Evolutionary conservation across 2,329 filamentous ascomycete genomes (phyloP).

Genomic region (Atkinsonella hypoxylon): DNA sequence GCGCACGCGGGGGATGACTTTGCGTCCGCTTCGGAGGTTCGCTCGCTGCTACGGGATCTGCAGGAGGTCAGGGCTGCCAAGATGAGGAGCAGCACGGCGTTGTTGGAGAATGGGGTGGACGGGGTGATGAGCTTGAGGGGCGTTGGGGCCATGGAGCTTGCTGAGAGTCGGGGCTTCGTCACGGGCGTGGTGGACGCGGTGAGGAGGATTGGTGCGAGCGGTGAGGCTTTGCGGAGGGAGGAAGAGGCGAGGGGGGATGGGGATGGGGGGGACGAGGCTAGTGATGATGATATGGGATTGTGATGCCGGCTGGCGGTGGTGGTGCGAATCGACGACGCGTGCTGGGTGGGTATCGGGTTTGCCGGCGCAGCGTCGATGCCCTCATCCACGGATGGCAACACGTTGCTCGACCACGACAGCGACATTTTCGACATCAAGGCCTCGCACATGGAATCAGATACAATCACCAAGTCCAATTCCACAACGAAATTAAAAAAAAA

Average conservation of each 20-base stretch:
- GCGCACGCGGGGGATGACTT: slow-evolving; percentile 80
- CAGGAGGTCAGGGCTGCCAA: slow-evolving; percentile 85
- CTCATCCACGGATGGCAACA: too few species aligned
- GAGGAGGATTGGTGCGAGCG: slow-evolving; percentile 68
- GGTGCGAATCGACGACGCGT: not conserved
- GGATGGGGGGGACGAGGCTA: slow-evolving; percentile 47
- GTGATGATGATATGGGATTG: slow-evolving; percentile 40
- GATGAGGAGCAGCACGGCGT: slow-evolving; percentile 62
- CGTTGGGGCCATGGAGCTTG: slow-evolving; percentile 86
- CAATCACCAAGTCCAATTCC: not conserved
- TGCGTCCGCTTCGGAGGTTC: slow-evolving; percentile 56
- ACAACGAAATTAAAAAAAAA: too few species aligned
- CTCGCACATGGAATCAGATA: not conserved
- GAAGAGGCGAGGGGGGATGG: slow-evolving; percentile 57
- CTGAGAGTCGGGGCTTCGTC: slow-evolving; percentile 76
- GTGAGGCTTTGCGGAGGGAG: slow-evolving; percentile 66
- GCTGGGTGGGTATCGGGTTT: not conserved
- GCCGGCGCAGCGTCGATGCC: too few species aligned
- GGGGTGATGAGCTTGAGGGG: slow-evolving; percentile 60
- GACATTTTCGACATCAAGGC: not conserved
- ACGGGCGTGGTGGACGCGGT: slow-evolving; percentile 78
- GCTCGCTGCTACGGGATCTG: slow-evolving; percentile 66
- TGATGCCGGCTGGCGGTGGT: slow-evolving; percentile 4
- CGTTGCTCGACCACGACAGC: too few species aligned
- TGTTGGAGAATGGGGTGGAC: slow-evolving; percentile 57